These are phyloP conservation scores for Neurospora sp. DNA, from an alignment of 495 filamentous ascomycete species.

Conservation along the genomic window DNA sequence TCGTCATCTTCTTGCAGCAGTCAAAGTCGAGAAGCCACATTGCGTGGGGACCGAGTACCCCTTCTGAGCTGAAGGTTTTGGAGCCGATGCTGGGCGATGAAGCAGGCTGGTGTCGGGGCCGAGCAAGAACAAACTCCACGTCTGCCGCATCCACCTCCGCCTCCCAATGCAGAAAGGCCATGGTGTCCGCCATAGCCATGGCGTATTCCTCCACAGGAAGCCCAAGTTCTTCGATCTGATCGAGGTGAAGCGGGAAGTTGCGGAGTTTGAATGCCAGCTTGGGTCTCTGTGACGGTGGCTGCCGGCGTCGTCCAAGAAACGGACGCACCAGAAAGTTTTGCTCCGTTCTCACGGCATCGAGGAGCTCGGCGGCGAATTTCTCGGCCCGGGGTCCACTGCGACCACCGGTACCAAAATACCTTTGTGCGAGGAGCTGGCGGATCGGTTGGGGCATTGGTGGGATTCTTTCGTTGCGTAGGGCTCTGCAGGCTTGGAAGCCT, in stretches of 20 bases:
- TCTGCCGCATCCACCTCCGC: constrained; percentile 36
- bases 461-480: constrained; percentile 31
- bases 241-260: constrained; percentile 39
- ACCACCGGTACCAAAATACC: background rate
- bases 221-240: constrained; percentile 36
- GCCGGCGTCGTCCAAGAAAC: constrained; percentile 33
- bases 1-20: constrained; percentile 22
- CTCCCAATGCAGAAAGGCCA: constrained; percentile 38
- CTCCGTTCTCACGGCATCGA: constrained; percentile 10
- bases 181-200: constrained; percentile 31
- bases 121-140: constrained; percentile 43
- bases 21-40: constrained; percentile 43
- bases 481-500: constrained; percentile 24
- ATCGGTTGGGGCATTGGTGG: constrained; percentile 20
- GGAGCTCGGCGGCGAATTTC: background rate
- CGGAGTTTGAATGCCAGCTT: constrained; percentile 22
- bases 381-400: too few relatives aligned
- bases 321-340: constrained; percentile 35
- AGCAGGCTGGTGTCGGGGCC: background rate
- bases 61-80: background rate
- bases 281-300: background rate
- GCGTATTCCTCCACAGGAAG: constrained; percentile 18
- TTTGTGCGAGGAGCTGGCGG: constrained; percentile 15
- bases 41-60: constrained; percentile 10
- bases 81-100: background rate